phyloP scores from a whole-genome alignment of 148 eudicot species.

The Drosera capensis region DNA sequence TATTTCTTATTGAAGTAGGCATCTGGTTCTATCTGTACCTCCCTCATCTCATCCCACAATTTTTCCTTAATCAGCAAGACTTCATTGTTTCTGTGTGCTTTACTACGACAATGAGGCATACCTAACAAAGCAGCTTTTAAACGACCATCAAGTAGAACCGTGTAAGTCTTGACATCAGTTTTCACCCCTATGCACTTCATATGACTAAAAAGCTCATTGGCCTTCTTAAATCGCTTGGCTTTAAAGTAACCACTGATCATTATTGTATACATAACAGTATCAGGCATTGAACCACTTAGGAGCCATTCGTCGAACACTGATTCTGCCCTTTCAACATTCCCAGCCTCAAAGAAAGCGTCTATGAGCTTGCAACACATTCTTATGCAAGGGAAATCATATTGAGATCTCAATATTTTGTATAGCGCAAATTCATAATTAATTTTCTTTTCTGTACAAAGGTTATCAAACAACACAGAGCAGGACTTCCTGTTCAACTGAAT shows the following conservation, averaged over 20 bases:
- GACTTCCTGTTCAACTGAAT: slow-evolving; percentile 13
- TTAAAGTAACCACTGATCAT: slow-evolving; percentile 59
- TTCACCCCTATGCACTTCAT: slow-evolving; percentile 42
- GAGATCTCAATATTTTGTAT: slow-evolving; percentile 19
- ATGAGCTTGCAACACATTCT: slow-evolving; percentile 29
- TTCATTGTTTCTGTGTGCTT: slow-evolving; percentile 4
- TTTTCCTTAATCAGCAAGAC: slow-evolving; percentile 7
- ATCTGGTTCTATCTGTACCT: slow-evolving; percentile 33
- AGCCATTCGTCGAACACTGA: slow-evolving; percentile 38
- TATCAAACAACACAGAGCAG: slow-evolving; percentile 28
- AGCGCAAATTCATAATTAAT: slow-evolving; percentile 25
- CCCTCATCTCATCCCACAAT: slow-evolving; percentile 35
- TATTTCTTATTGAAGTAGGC: too few relatives aligned
- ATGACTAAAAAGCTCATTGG: slow-evolving; percentile 35
- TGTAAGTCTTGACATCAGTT: slow-evolving; percentile 54
- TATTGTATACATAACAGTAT: slow-evolving; percentile 47
- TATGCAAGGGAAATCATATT: slow-evolving; percentile 20
- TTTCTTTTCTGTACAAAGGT: slow-evolving; percentile 39
- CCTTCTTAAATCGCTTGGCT: slow-evolving; percentile 23
- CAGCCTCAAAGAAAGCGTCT: slow-evolving; percentile 33
- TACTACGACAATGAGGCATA: slow-evolving; percentile 2
- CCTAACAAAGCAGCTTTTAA: slow-evolving; percentile 18
- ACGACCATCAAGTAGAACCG: slow-evolving; percentile 50
- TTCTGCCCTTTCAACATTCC: slow-evolving; percentile 37
- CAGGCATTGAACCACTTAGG: slow-evolving; percentile 30